Base-by-base conservation (phyloP, 306 rosid genomes). In the Trichosanthes truncata region DNA sequence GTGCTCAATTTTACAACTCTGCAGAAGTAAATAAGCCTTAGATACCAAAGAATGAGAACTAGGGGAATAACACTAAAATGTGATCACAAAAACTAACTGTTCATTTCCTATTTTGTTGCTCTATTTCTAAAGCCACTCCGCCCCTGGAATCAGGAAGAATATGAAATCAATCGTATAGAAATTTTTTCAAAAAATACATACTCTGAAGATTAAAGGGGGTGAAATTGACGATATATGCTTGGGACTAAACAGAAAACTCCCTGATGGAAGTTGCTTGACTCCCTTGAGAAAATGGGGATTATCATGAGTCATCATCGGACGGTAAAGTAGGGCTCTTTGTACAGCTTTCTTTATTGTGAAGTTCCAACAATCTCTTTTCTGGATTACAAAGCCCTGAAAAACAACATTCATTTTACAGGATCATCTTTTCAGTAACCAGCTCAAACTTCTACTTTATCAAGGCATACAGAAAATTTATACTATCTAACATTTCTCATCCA, bases 341-440 rank as follows among this genome's bases (percentile, higher is more conserved):
- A 83, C 98, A 95, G 89, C 87, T 90, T 43, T 92, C 95, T 76
- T 51, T 83, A 83, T 84, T 80, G 87, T 95, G 97, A 53, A 95
- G 97, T 88, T 95, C 97, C 89, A 95, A 62, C 85, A 95, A 81
- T 84, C 80, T 90, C 83, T 83, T 80, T 86, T 95, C 97, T 9
- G 98, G 97, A 72, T 91, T 81, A 84, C 98, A 95, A 46, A 95
- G 96, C 80, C 98, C 98, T 95, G 89, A 74, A 83, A 26, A 80
- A 78, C 66, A 77, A 55, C 41, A 74, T 7, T 73, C 13, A 60
- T 63, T 82, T 48, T 17, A 52, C 78, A 52, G 40, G 63, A 74
- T 35, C 29, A 33, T 74, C 4, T 46, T 43, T 43, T 21, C 53
- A 69, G 35, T 11, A 69, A 23, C 21, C 53, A 56, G 31, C 53